Percentiles rank a stretch among this genome's conserved stretches.
phyloP scores from a whole-genome alignment of 108 stramenopile genomes.

The Parietichytrium sp. region DNA sequence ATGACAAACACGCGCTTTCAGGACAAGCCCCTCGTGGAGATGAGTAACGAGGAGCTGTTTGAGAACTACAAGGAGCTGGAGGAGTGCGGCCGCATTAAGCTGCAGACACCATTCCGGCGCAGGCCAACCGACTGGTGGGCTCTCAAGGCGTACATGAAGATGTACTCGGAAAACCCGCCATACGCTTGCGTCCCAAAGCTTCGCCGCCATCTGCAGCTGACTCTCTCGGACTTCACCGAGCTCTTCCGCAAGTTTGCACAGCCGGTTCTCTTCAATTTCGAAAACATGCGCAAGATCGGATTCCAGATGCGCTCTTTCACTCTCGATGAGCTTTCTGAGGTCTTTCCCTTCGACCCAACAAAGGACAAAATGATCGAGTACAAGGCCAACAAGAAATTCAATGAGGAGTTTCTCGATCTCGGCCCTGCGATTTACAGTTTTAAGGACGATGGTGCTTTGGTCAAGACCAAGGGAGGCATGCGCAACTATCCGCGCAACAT shows the following conservation, averaged over 20 bases:
- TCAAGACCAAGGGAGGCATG: constrained; percentile 27
- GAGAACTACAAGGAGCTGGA: constrained; percentile 15
- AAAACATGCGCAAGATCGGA: constrained; percentile 36
- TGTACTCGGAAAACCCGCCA: constrained; percentile 9
- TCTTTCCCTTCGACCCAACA: constrained; percentile 23
- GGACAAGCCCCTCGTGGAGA: too few relatives aligned
- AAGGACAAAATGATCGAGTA: constrained; percentile 5
- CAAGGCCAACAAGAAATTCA: neutral
- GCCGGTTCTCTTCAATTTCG: constrained; percentile 28
- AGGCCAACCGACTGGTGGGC: constrained; percentile 29
- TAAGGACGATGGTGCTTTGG: neutral
- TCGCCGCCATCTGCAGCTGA: neutral
- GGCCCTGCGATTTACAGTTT: neutral
- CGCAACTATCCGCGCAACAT: constrained; percentile 36
- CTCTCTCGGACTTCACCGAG: neutral
- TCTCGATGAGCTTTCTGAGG: constrained; percentile 7
- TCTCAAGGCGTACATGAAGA: neutral
- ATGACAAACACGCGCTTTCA: too few relatives aligned
- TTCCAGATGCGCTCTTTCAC: neutral
- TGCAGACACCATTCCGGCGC: neutral
- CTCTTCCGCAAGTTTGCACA: constrained; percentile 33
- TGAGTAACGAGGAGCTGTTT: neutral
- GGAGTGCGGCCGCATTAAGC: neutral
- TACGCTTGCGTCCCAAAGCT: constrained; percentile 18
- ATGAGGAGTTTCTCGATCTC: constrained; percentile 22